phyloP scores from a whole-genome alignment of 805 yeast species.

The Lipomyces japonicus region DNA sequence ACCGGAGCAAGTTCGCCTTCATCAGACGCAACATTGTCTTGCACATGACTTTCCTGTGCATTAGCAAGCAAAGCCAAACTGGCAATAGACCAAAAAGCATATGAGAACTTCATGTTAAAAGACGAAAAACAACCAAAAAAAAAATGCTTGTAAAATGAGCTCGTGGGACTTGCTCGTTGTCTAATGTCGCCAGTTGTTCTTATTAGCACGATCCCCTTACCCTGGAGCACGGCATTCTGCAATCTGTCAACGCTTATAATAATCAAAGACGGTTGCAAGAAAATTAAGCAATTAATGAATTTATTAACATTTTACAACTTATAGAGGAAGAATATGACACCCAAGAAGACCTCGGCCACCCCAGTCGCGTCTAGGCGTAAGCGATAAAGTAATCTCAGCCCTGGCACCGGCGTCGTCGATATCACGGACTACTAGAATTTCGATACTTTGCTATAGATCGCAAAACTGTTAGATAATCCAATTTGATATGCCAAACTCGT shows the following conservation, averaged over 20 bases:
- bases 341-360: slow-evolving; percentile 67
- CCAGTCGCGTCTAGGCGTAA: slow-evolving; percentile 56
- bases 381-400: slow-evolving; percentile 33
- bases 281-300: too few species aligned
- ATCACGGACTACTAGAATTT: slow-evolving; percentile 32
- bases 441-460: slow-evolving; percentile 25
- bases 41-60: slow-evolving; percentile 7
- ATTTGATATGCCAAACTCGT: neutral
- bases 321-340: slow-evolving; percentile 48
- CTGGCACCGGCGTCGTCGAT: slow-evolving; percentile 16
- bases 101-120: slow-evolving; percentile 1
- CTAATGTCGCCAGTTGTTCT: neutral
- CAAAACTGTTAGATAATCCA: neutral
- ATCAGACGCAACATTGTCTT: slow-evolving; percentile 8
- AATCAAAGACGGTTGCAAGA: too few species aligned
- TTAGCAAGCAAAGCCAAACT: slow-evolving; percentile 5
- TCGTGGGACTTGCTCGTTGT: neutral
- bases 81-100: slow-evolving; percentile 2
- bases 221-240: too few species aligned
- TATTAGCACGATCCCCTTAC: neutral
- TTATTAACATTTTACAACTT: neutral
- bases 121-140: slow-evolving; percentile 8
- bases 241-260: too few species aligned
- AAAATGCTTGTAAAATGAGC: neutral
- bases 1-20: slow-evolving; percentile 14